A percentile compares a stretch with the other conserved stretches of the same genome.
These are phyloP conservation scores for Yarrowia hollandica DNA, from an alignment of 805 yeast genomes.

Conservation along the genomic window DNA sequence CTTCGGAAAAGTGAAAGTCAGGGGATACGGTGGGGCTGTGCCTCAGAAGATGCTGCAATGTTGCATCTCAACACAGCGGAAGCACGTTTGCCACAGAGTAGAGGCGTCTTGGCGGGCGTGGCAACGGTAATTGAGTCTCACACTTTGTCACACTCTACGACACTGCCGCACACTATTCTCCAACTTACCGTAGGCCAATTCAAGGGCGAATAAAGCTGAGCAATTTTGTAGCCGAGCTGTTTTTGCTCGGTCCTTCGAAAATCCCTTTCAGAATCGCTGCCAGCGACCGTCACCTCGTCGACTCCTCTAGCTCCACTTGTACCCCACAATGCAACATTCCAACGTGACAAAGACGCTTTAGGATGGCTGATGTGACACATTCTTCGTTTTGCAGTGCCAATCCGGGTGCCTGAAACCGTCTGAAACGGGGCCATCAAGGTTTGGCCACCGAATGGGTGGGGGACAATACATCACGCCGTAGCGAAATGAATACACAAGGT, in stretches of 20 bases:
- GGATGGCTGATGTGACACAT: neutral
- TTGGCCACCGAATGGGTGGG: neutral
- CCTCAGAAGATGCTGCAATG: too few species aligned
- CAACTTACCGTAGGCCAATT: too few species aligned
- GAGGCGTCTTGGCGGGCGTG: neutral
- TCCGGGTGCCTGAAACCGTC: slow-evolving; percentile 14
- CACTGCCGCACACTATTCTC: too few species aligned
- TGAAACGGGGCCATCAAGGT: slow-evolving; percentile 1
- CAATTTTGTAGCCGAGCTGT: neutral
- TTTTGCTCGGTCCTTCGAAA: too few species aligned
- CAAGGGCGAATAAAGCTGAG: neutral
- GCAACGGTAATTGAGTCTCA: neutral
- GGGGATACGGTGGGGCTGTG: neutral
- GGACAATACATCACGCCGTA: neutral
- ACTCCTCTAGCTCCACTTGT: too few species aligned
- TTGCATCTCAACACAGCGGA: too few species aligned
- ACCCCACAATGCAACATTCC: neutral
- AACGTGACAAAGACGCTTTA: neutral
- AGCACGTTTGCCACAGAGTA: neutral
- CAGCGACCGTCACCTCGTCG: too few species aligned
- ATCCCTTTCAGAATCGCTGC: too few species aligned
- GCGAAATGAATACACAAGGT: neutral
- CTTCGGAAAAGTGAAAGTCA: too few species aligned
- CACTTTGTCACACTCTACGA: too few species aligned
- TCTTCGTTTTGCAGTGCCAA: slow-evolving; percentile 4